Evolutionary conservation across 148 eudicot genomes (phyloP).

Genomic region (Chenopodium berlandieri): DNA sequence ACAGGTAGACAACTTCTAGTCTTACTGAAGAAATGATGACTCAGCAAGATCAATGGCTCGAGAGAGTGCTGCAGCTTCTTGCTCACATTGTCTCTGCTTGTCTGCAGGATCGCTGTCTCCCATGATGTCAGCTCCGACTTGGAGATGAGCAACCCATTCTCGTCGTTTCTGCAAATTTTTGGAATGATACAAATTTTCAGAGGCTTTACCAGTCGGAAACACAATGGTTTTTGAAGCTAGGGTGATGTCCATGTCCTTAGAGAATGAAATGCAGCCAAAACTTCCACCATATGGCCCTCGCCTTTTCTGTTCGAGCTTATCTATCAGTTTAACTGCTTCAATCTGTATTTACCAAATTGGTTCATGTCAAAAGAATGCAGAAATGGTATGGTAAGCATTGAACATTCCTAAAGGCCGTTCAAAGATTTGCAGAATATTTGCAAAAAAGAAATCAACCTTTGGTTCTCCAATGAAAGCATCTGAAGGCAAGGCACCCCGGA

Average conservation of each 20-base stretch:
- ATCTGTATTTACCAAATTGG: slow-evolving; percentile 38
- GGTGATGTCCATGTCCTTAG: slow-evolving; percentile 87
- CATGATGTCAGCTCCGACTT: slow-evolving; percentile 70
- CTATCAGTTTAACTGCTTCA: slow-evolving; percentile 81
- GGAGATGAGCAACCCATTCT: slow-evolving; percentile 91
- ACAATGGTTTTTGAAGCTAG: slow-evolving; percentile 77
- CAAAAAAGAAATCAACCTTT: slow-evolving; percentile 44
- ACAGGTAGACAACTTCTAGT: background rate
- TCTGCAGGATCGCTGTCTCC: slow-evolving; percentile 72
- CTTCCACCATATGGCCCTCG: slow-evolving; percentile 88
- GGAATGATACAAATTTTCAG: slow-evolving; percentile 67
- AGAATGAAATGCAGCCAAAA: slow-evolving; percentile 85
- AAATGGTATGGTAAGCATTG: slow-evolving; percentile 1
- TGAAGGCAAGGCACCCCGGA: slow-evolving; percentile 74
- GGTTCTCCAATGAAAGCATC: slow-evolving; percentile 87
- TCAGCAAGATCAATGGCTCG: slow-evolving; percentile 90
- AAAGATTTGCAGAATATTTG: background rate
- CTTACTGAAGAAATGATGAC: slow-evolving; percentile 60
- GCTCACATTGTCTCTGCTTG: slow-evolving; percentile 67
- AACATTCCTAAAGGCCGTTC: background rate
- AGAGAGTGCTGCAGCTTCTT: slow-evolving; percentile 66
- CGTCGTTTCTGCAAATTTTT: slow-evolving; percentile 41
- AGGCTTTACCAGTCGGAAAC: slow-evolving; percentile 56
- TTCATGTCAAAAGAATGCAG: background rate
- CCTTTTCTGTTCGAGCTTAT: slow-evolving; percentile 66